Percentiles rank a stretch among this genome's conserved stretches.
phyloP scores from a whole-genome alignment of 768 basidiomycete genomes.

The Boletus vinaceobasis region DNA sequence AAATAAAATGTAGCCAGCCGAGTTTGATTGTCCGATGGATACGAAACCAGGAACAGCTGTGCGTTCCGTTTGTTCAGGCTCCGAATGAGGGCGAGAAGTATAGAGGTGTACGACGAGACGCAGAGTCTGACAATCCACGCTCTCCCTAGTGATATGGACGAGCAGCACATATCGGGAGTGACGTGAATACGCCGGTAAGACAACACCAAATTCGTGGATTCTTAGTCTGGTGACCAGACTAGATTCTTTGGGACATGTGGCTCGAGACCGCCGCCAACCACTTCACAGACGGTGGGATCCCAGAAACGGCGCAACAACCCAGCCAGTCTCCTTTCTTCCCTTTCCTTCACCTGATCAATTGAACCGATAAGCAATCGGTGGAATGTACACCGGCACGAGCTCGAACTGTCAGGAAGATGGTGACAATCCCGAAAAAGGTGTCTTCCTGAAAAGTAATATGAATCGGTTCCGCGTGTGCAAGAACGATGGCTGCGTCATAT shows the following conservation, averaged over 20 bases:
- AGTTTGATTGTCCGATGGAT: slow-evolving; percentile 18
- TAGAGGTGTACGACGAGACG: slow-evolving; percentile 32
- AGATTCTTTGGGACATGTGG: slow-evolving; percentile 1
- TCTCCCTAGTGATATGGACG: slow-evolving; percentile 11
- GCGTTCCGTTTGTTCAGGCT: not conserved
- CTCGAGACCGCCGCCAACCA: slow-evolving; percentile 19
- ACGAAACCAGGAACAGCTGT: slow-evolving; percentile 7
- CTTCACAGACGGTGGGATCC: slow-evolving; percentile 17
- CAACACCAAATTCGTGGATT: slow-evolving; percentile 31
- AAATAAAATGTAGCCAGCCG: not conserved
- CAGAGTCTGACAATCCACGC: slow-evolving; percentile 23
- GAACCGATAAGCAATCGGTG: not conserved
- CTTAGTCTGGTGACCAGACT: too few relatives aligned
- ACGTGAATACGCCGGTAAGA: slow-evolving; percentile 21
- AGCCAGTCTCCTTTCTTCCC: slow-evolving; percentile 1
- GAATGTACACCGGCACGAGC: not conserved
- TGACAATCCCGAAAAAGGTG: slow-evolving; percentile 3
- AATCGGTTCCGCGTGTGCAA: slow-evolving; percentile 6
- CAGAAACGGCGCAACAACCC: slow-evolving; percentile 19
- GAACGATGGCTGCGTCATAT: slow-evolving; percentile 20
- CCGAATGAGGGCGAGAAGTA: slow-evolving; percentile 27
- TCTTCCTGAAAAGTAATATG: slow-evolving; percentile 10
- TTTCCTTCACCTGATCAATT: not conserved
- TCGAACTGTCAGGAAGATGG: slow-evolving; percentile 4
- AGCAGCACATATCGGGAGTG: slow-evolving; percentile 31